Evolutionary conservation across 2,329 filamentous ascomycete species (phyloP), one percentile per base, ranked within the genome.

Genomic region (Ceratocystis albifundus): DNA sequence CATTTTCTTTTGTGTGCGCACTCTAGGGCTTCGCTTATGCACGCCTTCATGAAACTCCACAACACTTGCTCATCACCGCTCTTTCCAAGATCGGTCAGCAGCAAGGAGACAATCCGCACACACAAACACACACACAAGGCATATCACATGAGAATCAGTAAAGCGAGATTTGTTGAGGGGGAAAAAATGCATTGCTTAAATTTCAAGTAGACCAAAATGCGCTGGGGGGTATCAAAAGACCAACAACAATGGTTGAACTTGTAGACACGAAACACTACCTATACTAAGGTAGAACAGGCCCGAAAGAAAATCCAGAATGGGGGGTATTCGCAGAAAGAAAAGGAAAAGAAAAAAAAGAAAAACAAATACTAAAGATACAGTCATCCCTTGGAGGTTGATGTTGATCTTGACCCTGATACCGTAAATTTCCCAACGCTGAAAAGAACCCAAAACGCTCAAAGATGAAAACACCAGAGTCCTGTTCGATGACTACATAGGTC

Each of bases 191-290:
- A 36, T 41, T 30, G 50, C 32, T 48, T 22, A 68, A 48, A 68
- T 63, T 41, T 64, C 22, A 68, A 25, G 65, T 48, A 65, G 67
- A 55, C 25, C 55, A 61, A 48, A 32, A 66, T 20, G 36, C 46
- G 41, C 32, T 46, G 36, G 64, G 59, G 59, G 59, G 59, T 66
- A 62, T 57, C 61, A 53, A 64, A 41, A 36, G 30, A 36, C 36
- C 36, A 41, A 41, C 17, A 61, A 59, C 55, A 15, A 63, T 32
- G 53, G 61, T 64, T 59, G 61, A 67, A 36, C 61, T 41, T 61
- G 50, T 57, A 67, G 20, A 41, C 30, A 65, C 32, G 20, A n/a
- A 62, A 66, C 44, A 64, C 61, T 48, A 66, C 61, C 65, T 63
- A 22, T 17, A n/a, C 53, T 32, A 57, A 57, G 12, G 12, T 28